phyloP scores from a whole-genome alignment of 106 monocot genomes.

The Apostasia ramifera region DNA sequence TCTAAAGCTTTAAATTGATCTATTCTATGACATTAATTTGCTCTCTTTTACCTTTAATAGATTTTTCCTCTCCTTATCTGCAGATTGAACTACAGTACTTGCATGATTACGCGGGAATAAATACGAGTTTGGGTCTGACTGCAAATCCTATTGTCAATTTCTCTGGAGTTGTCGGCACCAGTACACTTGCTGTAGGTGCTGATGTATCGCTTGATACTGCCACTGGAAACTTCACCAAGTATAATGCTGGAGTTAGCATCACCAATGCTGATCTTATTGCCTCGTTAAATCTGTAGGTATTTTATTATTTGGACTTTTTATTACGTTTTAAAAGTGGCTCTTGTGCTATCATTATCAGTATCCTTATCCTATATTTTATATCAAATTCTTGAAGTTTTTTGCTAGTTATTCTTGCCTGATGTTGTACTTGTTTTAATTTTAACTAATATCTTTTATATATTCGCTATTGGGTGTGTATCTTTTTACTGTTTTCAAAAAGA shows the following conservation, averaged over 20 bases:
- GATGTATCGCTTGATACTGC: conserved; percentile 83
- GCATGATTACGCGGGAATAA: conserved; percentile 67
- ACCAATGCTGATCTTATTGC: conserved; percentile 60
- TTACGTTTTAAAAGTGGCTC: neutral
- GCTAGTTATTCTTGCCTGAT: neutral
- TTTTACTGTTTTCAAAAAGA: no score
- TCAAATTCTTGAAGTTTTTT: neutral
- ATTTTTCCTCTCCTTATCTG: neutral
- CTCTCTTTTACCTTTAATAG: neutral
- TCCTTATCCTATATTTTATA: no score
- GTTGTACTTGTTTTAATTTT: no score
- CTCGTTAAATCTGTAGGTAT: conserved; percentile 44
- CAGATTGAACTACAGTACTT: conserved; percentile 69
- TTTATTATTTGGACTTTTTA: neutral
- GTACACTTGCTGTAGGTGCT: conserved; percentile 38
- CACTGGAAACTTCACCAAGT: conserved; percentile 71
- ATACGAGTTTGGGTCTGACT: conserved; percentile 55
- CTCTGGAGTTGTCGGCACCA: conserved; percentile 40
- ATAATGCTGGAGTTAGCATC: conserved; percentile 57
- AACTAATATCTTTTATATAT: no score
- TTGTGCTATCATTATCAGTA: neutral
- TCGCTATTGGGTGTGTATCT: no score
- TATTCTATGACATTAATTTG: neutral
- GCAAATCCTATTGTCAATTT: conserved; percentile 53
- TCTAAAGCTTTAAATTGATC: neutral